A percentile compares a stretch with the other conserved stretches of the same genome.
These are phyloP conservation scores for Chlorella sp. DNA, from an alignment of 139 green algal genomes.

Conservation along the genomic window DNA sequence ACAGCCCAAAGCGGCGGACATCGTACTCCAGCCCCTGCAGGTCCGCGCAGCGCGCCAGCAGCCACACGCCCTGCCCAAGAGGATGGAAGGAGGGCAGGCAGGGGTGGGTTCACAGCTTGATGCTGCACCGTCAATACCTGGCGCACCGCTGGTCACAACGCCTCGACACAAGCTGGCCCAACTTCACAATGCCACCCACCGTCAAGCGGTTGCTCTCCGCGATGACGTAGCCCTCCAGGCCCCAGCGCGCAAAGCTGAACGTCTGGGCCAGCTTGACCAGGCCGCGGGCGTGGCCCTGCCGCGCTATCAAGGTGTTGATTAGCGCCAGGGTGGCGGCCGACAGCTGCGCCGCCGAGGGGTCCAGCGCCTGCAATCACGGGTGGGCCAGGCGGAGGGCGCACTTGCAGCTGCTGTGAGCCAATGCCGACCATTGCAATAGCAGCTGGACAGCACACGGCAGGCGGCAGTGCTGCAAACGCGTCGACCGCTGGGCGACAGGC, in stretches of 20 bases:
- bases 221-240: conserved; percentile 61
- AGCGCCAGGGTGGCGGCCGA: conserved; percentile 56
- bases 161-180: background rate
- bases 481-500: background rate
- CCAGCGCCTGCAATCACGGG: conserved; percentile 41
- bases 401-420: too few relatives aligned
- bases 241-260: conserved; percentile 61
- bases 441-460: background rate
- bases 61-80: conserved; percentile 50
- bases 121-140: background rate
- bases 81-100: background rate
- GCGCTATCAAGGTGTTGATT: conserved; percentile 54
- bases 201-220: conserved; percentile 54
- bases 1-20: conserved; percentile 45
- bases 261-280: conserved; percentile 34
- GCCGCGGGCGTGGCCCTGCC: conserved; percentile 32
- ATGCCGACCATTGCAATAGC: too few relatives aligned
- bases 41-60: conserved; percentile 67
- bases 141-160: background rate
- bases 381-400: background rate
- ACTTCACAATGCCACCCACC: background rate
- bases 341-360: conserved; percentile 53
- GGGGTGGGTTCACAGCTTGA: background rate
- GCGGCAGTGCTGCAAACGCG: background rate
- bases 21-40: conserved; percentile 52